phyloP scores from a whole-genome alignment of 306 rosid species.

The Hippophae gyantsensis region DNA sequence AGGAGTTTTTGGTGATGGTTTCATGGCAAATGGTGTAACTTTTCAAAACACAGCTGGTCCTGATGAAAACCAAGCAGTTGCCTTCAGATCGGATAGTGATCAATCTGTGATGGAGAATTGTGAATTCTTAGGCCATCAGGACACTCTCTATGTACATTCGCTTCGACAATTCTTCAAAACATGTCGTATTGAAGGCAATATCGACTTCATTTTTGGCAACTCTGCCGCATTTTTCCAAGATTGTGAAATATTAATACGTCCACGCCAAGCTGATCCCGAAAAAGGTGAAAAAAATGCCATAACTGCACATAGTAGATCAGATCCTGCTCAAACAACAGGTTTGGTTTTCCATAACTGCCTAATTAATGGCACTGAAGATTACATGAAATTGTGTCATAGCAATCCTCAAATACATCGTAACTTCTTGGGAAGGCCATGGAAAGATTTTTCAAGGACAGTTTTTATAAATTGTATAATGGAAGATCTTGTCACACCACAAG shows the following conservation, averaged over 20 bases:
- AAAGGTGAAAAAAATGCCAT: slow-evolving; percentile 56
- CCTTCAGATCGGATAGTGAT: slow-evolving; percentile 81
- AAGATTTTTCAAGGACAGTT: slow-evolving; percentile 29
- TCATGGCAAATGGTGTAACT: slow-evolving; percentile 77
- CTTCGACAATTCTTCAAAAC: slow-evolving; percentile 77
- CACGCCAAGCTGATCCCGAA: slow-evolving; percentile 46
- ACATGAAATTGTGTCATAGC: slow-evolving; percentile 43
- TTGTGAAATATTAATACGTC: slow-evolving; percentile 41
- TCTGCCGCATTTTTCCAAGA: slow-evolving; percentile 65
- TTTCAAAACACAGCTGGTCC: slow-evolving; percentile 77
- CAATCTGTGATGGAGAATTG: slow-evolving; percentile 50
- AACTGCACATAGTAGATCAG: slow-evolving; percentile 78
- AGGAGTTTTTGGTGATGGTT: slow-evolving; percentile 88
- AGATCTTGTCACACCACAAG: slow-evolving; percentile 14
- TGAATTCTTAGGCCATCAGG: slow-evolving; percentile 79
- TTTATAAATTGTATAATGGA: slow-evolving; percentile 24
- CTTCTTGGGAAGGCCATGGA: slow-evolving; percentile 43
- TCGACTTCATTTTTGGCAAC: slow-evolving; percentile 86
- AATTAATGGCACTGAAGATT: slow-evolving; percentile 68
- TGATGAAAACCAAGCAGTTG: slow-evolving; percentile 86
- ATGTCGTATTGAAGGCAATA: slow-evolving; percentile 61
- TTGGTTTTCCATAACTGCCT: slow-evolving; percentile 62
- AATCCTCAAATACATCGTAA: slow-evolving; percentile 65
- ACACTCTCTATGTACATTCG: slow-evolving; percentile 77
- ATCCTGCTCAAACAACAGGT: slow-evolving; percentile 73